Evolutionary conservation across 2,329 filamentous ascomycete genomes (phyloP).

Genomic region (Verruconis gallopava): DNA sequence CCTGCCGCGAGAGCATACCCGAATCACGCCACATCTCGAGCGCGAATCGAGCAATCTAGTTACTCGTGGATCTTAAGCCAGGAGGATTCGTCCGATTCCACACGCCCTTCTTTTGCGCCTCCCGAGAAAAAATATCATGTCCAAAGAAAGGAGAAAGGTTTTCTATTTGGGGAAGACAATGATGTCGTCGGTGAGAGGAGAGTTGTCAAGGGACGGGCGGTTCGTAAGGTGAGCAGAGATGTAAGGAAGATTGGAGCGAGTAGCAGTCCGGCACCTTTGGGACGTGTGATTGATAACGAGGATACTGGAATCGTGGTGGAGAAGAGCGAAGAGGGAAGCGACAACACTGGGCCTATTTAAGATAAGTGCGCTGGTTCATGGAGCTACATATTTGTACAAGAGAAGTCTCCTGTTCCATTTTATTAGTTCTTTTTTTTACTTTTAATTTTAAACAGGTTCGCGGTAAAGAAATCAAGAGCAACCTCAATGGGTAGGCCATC

Average conservation of each 20-base stretch:
- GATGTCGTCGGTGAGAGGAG: conserved; percentile 15
- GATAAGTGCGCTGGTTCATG: too few relatives aligned
- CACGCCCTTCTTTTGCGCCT: conserved; percentile 18
- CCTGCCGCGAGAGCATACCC: conserved; percentile 13
- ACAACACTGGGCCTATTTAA: too few relatives aligned
- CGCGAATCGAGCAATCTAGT: conserved; percentile 57
- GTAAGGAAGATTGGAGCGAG: not conserved
- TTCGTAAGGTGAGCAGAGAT: not conserved
- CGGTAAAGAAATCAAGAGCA: too few relatives aligned
- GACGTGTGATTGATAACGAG: not conserved
- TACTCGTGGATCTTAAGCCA: conserved; percentile 63
- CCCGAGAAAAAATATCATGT: conserved; percentile 22
- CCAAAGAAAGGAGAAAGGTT: conserved; percentile 21
- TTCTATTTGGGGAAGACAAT: conserved; percentile 29
- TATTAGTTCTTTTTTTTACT: too few relatives aligned
- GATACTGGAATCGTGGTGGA: too few relatives aligned
- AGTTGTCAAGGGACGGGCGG: not conserved
- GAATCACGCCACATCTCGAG: conserved; percentile 40
- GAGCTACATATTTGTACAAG: too few relatives aligned
- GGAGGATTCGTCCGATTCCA: conserved; percentile 17
- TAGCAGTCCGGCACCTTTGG: not conserved
- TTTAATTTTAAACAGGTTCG: too few relatives aligned
- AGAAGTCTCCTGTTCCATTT: too few relatives aligned
- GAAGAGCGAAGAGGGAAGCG: too few relatives aligned
- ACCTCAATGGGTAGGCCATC: too few relatives aligned